Conservation (phyloP, 495 filamentous ascomycete genomes). For the Hapsidospora chrysogenum region DNA sequence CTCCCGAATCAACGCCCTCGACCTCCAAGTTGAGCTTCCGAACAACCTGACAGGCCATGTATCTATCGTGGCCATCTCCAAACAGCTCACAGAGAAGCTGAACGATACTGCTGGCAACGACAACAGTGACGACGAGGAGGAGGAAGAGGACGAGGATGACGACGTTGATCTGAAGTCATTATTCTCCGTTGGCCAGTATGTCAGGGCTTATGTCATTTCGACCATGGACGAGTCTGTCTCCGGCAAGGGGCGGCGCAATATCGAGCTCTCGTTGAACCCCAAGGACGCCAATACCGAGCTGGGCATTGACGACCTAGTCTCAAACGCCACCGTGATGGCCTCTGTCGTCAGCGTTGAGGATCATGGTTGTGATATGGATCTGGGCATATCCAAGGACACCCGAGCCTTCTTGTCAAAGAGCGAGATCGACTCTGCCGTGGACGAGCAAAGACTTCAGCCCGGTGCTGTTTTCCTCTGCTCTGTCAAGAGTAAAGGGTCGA, state of each 20-base stretch:
- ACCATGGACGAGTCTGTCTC: constrained; percentile 38
- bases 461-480: constrained; percentile 75
- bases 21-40: constrained; percentile 66
- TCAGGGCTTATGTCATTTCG: constrained; percentile 70
- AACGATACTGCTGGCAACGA: constrained; percentile 39
- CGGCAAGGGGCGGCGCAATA: constrained; percentile 58
- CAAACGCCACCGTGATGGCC: constrained; percentile 64
- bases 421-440: constrained; percentile 49
- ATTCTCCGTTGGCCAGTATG: constrained; percentile 75
- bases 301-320: constrained; percentile 47
- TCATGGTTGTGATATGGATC: constrained; percentile 85
- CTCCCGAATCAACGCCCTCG: constrained; percentile 58
- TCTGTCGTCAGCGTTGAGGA: constrained; percentile 84
- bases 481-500: constrained; percentile 55
- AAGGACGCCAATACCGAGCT: constrained; percentile 59
- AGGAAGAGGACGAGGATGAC: constrained; percentile 31
- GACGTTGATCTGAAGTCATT: constrained; percentile 51
- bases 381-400: constrained; percentile 56
- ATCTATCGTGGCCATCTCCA: constrained; percentile 77
- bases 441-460: constrained; percentile 42
- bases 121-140: constrained; percentile 32
- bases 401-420: constrained; percentile 75
- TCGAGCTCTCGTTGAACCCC: constrained; percentile 72
- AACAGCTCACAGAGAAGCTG: constrained; percentile 37
- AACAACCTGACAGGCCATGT: constrained; percentile 88